Conservation (phyloP, 2,329 filamentous ascomycete genomes). For the Sarocladiaceae sp. region DNA sequence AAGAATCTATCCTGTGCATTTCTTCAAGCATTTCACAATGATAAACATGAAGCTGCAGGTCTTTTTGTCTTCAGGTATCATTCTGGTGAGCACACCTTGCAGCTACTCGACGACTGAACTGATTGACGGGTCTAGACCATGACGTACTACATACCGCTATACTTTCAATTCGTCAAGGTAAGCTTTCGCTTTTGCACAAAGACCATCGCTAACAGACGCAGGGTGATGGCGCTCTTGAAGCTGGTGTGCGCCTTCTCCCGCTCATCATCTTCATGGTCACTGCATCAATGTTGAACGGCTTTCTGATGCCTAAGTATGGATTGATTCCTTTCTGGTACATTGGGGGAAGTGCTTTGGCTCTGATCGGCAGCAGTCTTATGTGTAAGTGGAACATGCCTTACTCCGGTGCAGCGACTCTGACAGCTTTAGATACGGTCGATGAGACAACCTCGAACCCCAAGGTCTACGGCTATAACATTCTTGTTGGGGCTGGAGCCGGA, state of each 20-base stretch:
- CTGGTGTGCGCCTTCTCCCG: conserved; percentile 32
- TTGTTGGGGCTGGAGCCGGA: conserved; percentile 34
- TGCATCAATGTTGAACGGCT: conserved; percentile 28
- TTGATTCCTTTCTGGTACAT: conserved; percentile 32
- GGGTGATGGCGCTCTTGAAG: conserved; percentile 29
- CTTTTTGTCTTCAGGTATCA: conserved; percentile 14
- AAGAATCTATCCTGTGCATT: conserved; percentile 32
- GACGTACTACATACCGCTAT: conserved; percentile 41
- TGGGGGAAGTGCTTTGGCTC: conserved; percentile 23
- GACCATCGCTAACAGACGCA: conserved; percentile 1
- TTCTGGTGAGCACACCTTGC: conserved; percentile 14
- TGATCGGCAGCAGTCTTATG: conserved; percentile 27
- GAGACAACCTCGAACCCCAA: conserved; percentile 17
- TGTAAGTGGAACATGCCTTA: conserved; percentile 15
- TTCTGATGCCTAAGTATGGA: conserved; percentile 25
- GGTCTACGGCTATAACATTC: conserved; percentile 27
- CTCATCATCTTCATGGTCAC: conserved; percentile 30
- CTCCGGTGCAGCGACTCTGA: neutral
- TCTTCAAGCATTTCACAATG: conserved; percentile 23
- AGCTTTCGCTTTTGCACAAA: neutral
- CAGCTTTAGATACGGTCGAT: conserved; percentile 19
- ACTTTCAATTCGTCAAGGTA: conserved; percentile 37
- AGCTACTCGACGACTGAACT: neutral
- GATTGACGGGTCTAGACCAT: neutral
- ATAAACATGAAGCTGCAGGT: conserved; percentile 16